Evolutionary conservation across 2,329 filamentous ascomycete genomes (phyloP).

Genomic region (Pseudogymnoascus sp.): DNA sequence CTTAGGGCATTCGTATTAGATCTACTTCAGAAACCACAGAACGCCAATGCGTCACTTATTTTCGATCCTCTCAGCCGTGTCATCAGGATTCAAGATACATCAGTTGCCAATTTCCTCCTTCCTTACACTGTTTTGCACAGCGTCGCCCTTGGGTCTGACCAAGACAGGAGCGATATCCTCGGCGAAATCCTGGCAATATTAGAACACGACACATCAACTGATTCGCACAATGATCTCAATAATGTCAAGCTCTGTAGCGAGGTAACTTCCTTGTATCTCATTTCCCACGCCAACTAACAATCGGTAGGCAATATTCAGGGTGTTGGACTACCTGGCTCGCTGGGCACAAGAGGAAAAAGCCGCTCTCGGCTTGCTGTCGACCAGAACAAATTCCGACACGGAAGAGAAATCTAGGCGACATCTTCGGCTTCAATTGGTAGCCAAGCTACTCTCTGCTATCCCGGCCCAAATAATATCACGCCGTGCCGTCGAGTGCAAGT

Average conservation of each 20-base stretch:
- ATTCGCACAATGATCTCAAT: slow-evolving; percentile 59
- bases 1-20: slow-evolving; percentile 74
- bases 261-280: slow-evolving; percentile 43
- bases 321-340: slow-evolving; percentile 84
- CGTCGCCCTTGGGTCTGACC: slow-evolving; percentile 62
- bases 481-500: slow-evolving; percentile 86
- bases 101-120: slow-evolving; percentile 80
- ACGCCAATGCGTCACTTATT: slow-evolving; percentile 65
- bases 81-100: slow-evolving; percentile 77
- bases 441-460: slow-evolving; percentile 63
- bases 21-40: slow-evolving; percentile 71
- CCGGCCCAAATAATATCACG: slow-evolving; percentile 69
- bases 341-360: slow-evolving; percentile 69
- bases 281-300: slow-evolving; percentile 23
- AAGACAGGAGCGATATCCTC: slow-evolving; percentile 60
- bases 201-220: slow-evolving; percentile 43
- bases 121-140: slow-evolving; percentile 83
- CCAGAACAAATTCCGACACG: slow-evolving; percentile 33
- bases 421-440: slow-evolving; percentile 51
- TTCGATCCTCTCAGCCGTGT: slow-evolving; percentile 78
- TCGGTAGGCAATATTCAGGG: slow-evolving; percentile 71
- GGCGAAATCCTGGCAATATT: slow-evolving; percentile 70
- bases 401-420: slow-evolving; percentile 20
- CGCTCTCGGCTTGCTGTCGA: slow-evolving; percentile 13
- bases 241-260: slow-evolving; percentile 82